Evolutionary conservation across 306 rosid species (phyloP), one percentile per base, ranked within the genome.

Genomic region (Dalbergia oliveri): DNA sequence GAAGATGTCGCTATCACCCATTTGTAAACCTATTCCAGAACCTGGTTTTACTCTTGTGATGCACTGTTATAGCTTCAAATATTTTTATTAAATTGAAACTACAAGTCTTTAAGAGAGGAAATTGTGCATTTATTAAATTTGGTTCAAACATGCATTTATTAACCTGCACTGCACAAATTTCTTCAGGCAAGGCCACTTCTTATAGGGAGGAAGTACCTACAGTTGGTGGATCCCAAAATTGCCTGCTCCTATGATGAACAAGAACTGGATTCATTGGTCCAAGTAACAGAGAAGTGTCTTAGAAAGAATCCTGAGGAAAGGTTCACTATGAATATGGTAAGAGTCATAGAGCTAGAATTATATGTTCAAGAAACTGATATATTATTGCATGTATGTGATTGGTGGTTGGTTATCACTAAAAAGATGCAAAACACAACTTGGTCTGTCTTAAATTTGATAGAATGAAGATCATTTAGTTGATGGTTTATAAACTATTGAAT

Each of bases 301-400:
- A 76, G 64, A 80, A 86, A 76, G 81, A 86, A 83, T 77, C 85
- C 85, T 13, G 62, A 72, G 49, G 82, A 83, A 37, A 83, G 87
- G 31, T 53, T 83, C 13, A 76, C 83, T 31, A 83, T 86, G 87
- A 57, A 83, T 62, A 76, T 80, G 89, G 85, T 86, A 83, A 83
- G 86, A 49, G 26, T 59, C 49, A 57, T 43, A 37, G 6, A 56
- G 45, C 10, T 51, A 47, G 66, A 41, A 13, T 43, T 53, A 54
- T 44, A 59, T 5, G 34, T 11, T 39, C 5, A 26, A 59, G 50
- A 21, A 23, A 14, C 14, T 60, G 39, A 3, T 18, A 35, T 18
- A 37, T 16, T 49, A 50, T 35, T 66, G 51, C 47, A 58, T 44
- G 33, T 4, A 18, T 35, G 64, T 18, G 64, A 50, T 47, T 49